Percentiles rank a stretch among this genome's conserved stretches.
phyloP scores from a whole-genome alignment of 495 filamentous ascomycete species.

The Aspergillus homomorphus region DNA sequence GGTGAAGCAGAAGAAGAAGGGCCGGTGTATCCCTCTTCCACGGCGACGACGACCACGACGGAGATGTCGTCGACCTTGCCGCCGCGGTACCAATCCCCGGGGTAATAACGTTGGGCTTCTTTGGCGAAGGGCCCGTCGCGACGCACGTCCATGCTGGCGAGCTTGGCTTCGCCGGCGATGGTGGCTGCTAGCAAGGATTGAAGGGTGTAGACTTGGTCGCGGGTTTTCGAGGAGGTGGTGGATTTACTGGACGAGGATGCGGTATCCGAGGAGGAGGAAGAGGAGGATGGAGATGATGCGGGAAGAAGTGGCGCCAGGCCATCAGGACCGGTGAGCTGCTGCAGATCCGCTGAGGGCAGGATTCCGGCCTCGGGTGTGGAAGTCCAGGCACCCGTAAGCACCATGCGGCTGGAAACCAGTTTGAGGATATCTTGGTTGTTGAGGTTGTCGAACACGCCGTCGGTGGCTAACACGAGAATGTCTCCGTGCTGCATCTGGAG shows the following conservation, averaged over 20 bases:
- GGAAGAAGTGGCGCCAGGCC: conserved; percentile 31
- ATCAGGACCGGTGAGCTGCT: conserved; percentile 48
- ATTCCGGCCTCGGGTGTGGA: conserved; percentile 51
- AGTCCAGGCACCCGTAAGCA: conserved; percentile 68
- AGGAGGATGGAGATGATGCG: conserved; percentile 14
- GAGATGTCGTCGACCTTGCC: conserved; percentile 93
- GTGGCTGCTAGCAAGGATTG: conserved; percentile 75
- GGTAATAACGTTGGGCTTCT: conserved; percentile 83
- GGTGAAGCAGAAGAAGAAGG: background rate
- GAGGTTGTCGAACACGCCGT: conserved; percentile 97
- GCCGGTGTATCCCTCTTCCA: conserved; percentile 33
- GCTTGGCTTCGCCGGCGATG: conserved; percentile 76
- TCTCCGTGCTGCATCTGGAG: conserved; percentile 83
- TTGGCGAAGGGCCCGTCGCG: conserved; percentile 91
- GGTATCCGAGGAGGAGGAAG: conserved; percentile 16
- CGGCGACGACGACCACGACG: conserved; percentile 69
- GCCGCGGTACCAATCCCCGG: conserved; percentile 76
- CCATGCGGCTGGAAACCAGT: conserved; percentile 74
- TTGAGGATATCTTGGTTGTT: conserved; percentile 81
- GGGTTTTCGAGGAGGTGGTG: background rate
- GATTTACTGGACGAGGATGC: background rate
- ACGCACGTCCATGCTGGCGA: conserved; percentile 71
- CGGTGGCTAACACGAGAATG: conserved; percentile 84
- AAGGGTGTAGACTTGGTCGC: conserved; percentile 41
- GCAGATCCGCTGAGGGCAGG: conserved; percentile 53